Base-by-base conservation (phyloP, 495 filamentous ascomycete genomes). In the Staphylotrichum tortipilum region DNA sequence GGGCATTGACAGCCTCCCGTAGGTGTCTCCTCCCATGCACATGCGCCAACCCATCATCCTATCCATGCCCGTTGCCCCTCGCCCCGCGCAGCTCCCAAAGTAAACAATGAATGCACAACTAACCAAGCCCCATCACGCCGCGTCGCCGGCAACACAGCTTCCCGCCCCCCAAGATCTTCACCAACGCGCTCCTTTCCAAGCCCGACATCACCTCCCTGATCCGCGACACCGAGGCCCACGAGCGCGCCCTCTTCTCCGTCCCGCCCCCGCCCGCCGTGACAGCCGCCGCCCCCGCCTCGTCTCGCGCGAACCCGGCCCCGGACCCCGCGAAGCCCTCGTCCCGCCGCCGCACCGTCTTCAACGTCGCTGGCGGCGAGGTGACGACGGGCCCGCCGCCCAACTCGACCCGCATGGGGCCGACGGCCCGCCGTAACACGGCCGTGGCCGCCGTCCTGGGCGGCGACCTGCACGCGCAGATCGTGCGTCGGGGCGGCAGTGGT, bases 181-280 rank as follows among this genome's bases (percentile, higher is more conserved):
- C 91, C 55, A 96, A 94, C 67, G 88, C 92, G 29, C 78, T 97
- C 35, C 79, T 97, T 42, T 81, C 83, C 48, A 78, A 79, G 49
- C 85, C 86, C 59, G 92, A 98, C 64, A 96, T 98, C 57, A 96
- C 94, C 9, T 78, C 88, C 10, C 66, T 98, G 12, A 96, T 98
- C 57, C 86, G 92, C 48, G 92, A 98, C 66, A 96, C 91, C 26
- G 92, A 98, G 68, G 71, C 82, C 15, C 92, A 98, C 70, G 92
- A 98, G 68, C 85, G 91, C 56, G 94, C 90, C 12, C 78, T 98
- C 4, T 98, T 98, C 71, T 89, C 90, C 30, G 81, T 94, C 8
- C 87, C 89, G 6, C 80, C 87, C 0, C 74, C 86, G 0, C 74
- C 76, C n/a, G n/a, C n/a, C n/a, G n/a, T n/a, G n/a, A n/a, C n/a